phyloP scores from a whole-genome alignment of 306 rosid genomes.

The Castanea mollissima region DNA sequence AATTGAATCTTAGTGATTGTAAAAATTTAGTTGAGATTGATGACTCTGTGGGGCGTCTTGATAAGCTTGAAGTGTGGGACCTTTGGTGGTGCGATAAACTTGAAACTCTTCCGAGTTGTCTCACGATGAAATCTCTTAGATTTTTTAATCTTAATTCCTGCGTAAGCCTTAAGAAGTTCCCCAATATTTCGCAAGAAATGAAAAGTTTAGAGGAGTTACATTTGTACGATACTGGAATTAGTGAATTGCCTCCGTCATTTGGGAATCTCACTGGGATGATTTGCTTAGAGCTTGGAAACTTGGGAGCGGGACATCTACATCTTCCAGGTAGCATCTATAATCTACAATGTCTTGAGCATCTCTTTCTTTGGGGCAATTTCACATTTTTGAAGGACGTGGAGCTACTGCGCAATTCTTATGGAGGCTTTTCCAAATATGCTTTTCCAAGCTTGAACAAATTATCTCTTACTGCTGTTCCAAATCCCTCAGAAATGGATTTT shows the following conservation, averaged over 20 bases:
- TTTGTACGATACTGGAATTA: not conserved
- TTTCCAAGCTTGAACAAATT: too few species aligned
- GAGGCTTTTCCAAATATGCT: too few species aligned
- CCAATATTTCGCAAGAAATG: conserved; percentile 1
- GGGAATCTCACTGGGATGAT: conserved; percentile 42
- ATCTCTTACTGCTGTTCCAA: too few species aligned
- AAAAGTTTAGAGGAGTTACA: not conserved
- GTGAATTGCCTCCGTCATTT: conserved; percentile 17
- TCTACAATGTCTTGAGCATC: too few species aligned
- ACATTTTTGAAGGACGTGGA: too few species aligned
- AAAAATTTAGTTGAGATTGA: conserved; percentile 15
- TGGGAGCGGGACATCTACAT: too few species aligned
- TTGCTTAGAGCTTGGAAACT: conserved; percentile 6
- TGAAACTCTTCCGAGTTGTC: not conserved
- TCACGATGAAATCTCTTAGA: conserved; percentile 13
- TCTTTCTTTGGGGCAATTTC: too few species aligned
- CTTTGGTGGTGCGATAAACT: not conserved
- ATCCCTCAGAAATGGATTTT: too few species aligned
- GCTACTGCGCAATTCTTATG: too few species aligned
- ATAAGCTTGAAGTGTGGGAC: not conserved
- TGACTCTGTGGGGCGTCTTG: not conserved
- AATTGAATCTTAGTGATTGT: not conserved
- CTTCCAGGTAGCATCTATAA: too few species aligned
- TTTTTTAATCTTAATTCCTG: conserved; percentile 1
- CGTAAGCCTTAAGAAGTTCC: conserved; percentile 11